phyloP scores from a whole-genome alignment of 176 grass and related monocot species.

The Urochloa ruziziensis region DNA sequence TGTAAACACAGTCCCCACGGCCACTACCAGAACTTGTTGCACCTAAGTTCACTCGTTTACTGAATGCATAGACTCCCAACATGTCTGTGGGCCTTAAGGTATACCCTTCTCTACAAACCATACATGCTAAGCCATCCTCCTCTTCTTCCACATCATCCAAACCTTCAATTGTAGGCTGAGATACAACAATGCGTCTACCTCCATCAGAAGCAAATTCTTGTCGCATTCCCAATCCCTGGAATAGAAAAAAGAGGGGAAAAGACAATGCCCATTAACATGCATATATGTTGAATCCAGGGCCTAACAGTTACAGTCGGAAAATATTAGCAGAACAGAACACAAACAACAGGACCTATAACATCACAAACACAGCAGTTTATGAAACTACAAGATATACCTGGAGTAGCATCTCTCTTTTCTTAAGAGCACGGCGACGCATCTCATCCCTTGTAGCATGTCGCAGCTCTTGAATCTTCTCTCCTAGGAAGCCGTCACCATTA shows the following conservation, averaged over 20 bases:
- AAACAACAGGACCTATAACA: background rate
- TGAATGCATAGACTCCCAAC: slow-evolving; percentile 87
- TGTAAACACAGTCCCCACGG: slow-evolving; percentile 93
- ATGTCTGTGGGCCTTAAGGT: slow-evolving; percentile 88
- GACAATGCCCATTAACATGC: slow-evolving; percentile 4
- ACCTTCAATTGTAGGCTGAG: slow-evolving; percentile 90
- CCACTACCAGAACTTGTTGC: slow-evolving; percentile 61
- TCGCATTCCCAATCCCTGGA: slow-evolving; percentile 81
- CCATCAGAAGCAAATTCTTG: slow-evolving; percentile 88
- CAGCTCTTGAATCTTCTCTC: slow-evolving; percentile 77
- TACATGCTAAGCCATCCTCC: slow-evolving; percentile 87
- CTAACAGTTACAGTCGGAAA: background rate
- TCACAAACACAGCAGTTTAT: slow-evolving; percentile 21
- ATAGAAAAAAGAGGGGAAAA: background rate
- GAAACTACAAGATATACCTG: slow-evolving; percentile 51
- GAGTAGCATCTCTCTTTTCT: slow-evolving; percentile 83
- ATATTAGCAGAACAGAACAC: slow-evolving; percentile 15
- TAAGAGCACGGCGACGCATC: slow-evolving; percentile 81
- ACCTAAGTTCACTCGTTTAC: slow-evolving; percentile 86
- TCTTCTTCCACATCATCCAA: slow-evolving; percentile 95
- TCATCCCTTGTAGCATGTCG: slow-evolving; percentile 89
- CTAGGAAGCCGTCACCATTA: slow-evolving; percentile 84
- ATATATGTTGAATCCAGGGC: background rate
- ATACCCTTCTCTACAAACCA: slow-evolving; percentile 98
- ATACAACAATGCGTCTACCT: slow-evolving; percentile 87